Base-by-base conservation (phyloP, 2,329 filamentous ascomycete genomes). In the Trichoderma gracile region DNA sequence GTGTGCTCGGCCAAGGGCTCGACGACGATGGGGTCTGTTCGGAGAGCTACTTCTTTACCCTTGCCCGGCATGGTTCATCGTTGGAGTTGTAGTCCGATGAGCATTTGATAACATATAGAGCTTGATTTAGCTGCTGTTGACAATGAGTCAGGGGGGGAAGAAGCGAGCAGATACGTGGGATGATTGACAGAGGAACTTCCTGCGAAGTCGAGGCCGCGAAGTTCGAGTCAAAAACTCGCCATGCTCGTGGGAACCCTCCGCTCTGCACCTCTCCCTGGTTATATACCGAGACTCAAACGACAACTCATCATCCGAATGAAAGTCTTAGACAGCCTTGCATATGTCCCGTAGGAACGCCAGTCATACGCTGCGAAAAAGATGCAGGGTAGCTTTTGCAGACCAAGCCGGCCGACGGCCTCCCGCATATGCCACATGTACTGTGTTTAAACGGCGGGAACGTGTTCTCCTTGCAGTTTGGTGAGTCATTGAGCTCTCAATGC, bases 1-100 rank as follows among this genome's bases (percentile, higher is more conserved):
- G 94, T 97, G 79, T 98, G 95, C 74, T 86, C 87, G 74, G 86
- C 90, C 33, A 91, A 80, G 49, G 93, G 91, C 33, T 92, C 91
- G 65, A 96, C 88, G 19, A 95, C 83, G 63, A 95, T 81, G 12
- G 87, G 86, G 12, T 78, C 74, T n/a, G 74, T 53, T 42, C 74
- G 72, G n/a, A 53, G 23, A 42, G 58, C 49, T n/a, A 61, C 49
- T 14, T 33, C 38, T 45, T 53, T 63, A 5, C 49, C 30, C 4
- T 57, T 50, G 5, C 27, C 17, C 1, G 40, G 6, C 25, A 38
- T 49, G 4, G 9, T 53, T 43, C 9, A 4, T 15, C 10, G 10
- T 12, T 38, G 6, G 30, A 12, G 15, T 52, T 1, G 17, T 27
- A 17, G 15, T 38, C 15, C 25, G 8, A 33, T 25, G n/a, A 12